A percentile compares a stretch with the other conserved stretches of the same genome.
Conservation (phyloP, 1,284 basidiomycete species). For the Pyrrhoderma lamaoense region DNA sequence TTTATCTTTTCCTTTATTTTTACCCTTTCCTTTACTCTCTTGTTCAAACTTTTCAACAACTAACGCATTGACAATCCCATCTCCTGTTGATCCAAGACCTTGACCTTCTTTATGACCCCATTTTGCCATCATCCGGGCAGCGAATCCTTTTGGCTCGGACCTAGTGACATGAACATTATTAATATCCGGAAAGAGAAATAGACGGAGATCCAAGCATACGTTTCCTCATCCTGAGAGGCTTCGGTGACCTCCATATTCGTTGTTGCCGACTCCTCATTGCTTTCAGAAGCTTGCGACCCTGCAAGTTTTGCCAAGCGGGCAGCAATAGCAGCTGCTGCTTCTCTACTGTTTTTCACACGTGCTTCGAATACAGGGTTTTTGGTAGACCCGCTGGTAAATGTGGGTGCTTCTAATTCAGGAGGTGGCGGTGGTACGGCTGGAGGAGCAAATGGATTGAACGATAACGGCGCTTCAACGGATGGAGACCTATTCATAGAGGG, state of each 20-base stretch:
- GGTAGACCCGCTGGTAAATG: conserved; percentile 28
- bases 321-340: conserved; percentile 77
- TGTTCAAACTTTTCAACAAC: conserved; percentile 61
- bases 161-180: conserved; percentile 28
- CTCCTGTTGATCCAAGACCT: conserved; percentile 76
- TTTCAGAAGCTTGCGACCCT: conserved; percentile 28
- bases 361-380: conserved; percentile 37
- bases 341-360: conserved; percentile 45
- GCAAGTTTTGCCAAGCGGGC: conserved; percentile 58
- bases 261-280: conserved; percentile 24
- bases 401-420: conserved; percentile 23
- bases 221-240: no score
- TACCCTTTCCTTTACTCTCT: conserved; percentile 34
- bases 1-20: conserved; percentile 29
- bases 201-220: neutral
- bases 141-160: conserved; percentile 63
- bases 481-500: conserved; percentile 30
- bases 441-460: conserved; percentile 62
- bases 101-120: conserved; percentile 93
- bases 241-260: conserved; percentile 9
- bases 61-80: conserved; percentile 84
- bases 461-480: conserved; percentile 29
- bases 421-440: conserved; percentile 45
- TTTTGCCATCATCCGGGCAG: conserved; percentile 79
- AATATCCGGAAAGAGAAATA: conserved; percentile 9